phyloP scores from a whole-genome alignment of 306 rosid species.

The Quercus variabilis region DNA sequence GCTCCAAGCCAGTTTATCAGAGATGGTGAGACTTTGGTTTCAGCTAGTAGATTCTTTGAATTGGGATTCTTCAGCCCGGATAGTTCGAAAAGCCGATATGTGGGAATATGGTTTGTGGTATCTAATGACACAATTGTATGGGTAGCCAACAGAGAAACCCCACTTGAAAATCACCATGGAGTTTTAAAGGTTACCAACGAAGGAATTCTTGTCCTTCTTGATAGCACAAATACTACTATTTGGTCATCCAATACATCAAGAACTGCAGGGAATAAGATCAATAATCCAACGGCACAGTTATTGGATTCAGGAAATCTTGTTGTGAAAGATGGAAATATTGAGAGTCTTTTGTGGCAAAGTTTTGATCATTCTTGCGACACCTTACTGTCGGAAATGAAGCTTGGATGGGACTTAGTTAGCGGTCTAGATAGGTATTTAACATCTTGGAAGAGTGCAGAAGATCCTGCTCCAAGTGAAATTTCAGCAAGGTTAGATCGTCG shows the following conservation, averaged over 20 bases:
- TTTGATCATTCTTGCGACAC: constrained; percentile 32
- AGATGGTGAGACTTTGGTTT: background rate
- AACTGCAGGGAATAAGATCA: background rate
- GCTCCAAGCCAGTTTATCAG: background rate
- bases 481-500: too few species aligned
- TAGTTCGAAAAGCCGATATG: background rate
- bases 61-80: constrained; percentile 21
- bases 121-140: constrained; percentile 6
- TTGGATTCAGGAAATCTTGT: constrained; percentile 39
- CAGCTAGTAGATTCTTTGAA: background rate
- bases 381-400: constrained; percentile 9
- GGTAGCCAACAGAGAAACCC: constrained; percentile 22
- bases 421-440: too few species aligned
- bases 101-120: constrained; percentile 24
- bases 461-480: too few species aligned
- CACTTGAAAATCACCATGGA: background rate
- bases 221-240: too few species aligned
- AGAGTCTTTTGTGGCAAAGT: constrained; percentile 33
- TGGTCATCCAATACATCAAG: too few species aligned
- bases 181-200: background rate
- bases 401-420: too few species aligned
- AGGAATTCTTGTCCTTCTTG: too few species aligned
- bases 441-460: too few species aligned
- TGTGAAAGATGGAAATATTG: constrained; percentile 7
- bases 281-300: constrained; percentile 20